Percentiles rank a stretch among this genome's conserved stretches.
phyloP scores from a whole-genome alignment of 78 protist species.

The Protostelium mycophagum region DNA sequence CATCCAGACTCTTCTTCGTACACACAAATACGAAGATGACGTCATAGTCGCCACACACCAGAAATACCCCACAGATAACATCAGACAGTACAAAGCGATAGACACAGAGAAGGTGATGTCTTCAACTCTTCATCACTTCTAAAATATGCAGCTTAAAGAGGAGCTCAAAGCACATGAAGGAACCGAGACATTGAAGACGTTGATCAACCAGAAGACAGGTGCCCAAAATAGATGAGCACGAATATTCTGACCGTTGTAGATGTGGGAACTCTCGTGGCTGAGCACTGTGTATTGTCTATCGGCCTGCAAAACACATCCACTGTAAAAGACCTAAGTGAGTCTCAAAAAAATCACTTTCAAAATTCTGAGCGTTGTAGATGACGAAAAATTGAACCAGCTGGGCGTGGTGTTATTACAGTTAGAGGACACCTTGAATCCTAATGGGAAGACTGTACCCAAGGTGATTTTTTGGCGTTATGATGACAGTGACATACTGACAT shows the following conservation, averaged over 20 bases:
- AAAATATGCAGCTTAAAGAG: no score
- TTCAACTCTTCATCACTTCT: no score
- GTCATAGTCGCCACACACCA: constrained; percentile 25
- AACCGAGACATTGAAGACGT: constrained; percentile 33
- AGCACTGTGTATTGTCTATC: background rate
- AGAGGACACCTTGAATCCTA: background rate
- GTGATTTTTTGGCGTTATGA: background rate
- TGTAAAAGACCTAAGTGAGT: background rate
- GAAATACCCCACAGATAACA: background rate
- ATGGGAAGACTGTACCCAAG: background rate
- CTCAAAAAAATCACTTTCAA: no score
- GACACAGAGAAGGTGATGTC: background rate
- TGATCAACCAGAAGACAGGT: constrained; percentile 23
- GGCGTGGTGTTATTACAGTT: background rate
- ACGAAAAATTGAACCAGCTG: background rate
- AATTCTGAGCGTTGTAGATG: no score
- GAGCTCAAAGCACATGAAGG: background rate
- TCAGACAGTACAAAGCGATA: background rate
- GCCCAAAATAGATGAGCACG: background rate
- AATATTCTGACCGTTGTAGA: background rate
- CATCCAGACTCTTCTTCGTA: constrained; percentile 36
- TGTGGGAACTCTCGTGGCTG: background rate
- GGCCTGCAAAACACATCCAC: background rate
- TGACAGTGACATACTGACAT: background rate
- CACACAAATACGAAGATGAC: constrained; percentile 50